Conservation (phyloP, 1,139 yeast species). For the Candida sp. region DNA sequence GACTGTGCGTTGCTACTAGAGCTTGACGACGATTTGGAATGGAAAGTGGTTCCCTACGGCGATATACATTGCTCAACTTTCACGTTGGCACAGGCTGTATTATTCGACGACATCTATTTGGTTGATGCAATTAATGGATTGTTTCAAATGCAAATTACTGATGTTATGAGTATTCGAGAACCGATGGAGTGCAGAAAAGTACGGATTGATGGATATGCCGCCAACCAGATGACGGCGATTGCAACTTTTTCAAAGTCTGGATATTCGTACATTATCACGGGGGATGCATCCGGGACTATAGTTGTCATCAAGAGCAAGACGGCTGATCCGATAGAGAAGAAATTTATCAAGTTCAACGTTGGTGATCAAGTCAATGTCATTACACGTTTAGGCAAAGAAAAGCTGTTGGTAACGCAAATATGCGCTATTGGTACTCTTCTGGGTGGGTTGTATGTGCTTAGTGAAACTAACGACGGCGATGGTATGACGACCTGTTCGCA, state of each 20-base stretch:
- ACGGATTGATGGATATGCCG: neutral
- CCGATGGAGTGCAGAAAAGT: neutral
- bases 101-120: neutral
- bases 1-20: neutral
- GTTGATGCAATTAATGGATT: conserved; percentile 11
- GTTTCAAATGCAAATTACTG: neutral
- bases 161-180: neutral
- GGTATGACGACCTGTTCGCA: conserved; percentile 20
- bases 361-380: conserved; percentile 38
- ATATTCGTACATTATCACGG: conserved; percentile 17
- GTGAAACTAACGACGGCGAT: conserved; percentile 8
- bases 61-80: conserved; percentile 1
- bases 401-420: conserved; percentile 7
- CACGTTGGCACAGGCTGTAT: conserved; percentile 5
- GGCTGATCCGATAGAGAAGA: neutral
- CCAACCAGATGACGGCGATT: neutral
- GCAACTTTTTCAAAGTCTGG: neutral
- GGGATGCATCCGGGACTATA: conserved; percentile 39
- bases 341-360: conserved; percentile 23
- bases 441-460: conserved; percentile 35
- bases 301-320: conserved; percentile 10
- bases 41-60: neutral
- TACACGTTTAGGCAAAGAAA: conserved; percentile 5
- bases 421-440: conserved; percentile 38
- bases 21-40: neutral